A percentile compares a stretch with the other conserved stretches of the same genome.
phyloP scores from a whole-genome alignment of 352 stramenopile genomes.

The Globisporangium rhizosaccharum region DNA sequence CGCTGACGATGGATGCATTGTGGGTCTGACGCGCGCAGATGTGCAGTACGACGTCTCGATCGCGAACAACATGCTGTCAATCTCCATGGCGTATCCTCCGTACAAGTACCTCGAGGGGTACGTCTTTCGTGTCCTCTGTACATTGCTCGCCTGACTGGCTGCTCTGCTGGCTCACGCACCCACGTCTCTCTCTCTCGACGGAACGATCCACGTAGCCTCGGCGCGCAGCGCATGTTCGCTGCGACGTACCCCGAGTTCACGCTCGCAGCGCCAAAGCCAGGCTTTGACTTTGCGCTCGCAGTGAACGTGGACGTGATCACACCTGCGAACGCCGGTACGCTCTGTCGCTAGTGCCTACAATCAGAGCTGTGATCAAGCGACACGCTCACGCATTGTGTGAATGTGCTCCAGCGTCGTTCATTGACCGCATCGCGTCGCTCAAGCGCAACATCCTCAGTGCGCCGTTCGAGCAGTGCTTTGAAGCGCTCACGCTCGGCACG shows the following conservation, averaged over 20 bases:
- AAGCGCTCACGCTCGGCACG: constrained; percentile 64
- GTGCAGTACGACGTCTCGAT: constrained; percentile 84
- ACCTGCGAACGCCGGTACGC: constrained; percentile 50
- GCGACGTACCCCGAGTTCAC: constrained; percentile 73
- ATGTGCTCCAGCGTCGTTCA: constrained; percentile 46
- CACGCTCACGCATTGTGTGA: too few species aligned
- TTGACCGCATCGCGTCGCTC: constrained; percentile 65
- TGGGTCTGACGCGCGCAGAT: constrained; percentile 26
- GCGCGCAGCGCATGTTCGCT: constrained; percentile 63
- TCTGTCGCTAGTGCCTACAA: not conserved
- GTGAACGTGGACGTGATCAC: constrained; percentile 78
- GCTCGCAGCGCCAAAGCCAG: constrained; percentile 52
- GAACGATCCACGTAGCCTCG: constrained; percentile 30
- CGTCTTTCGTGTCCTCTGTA: not conserved
- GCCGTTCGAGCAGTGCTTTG: constrained; percentile 80
- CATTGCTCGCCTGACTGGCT: not conserved
- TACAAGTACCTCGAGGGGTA: constrained; percentile 69
- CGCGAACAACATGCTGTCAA: constrained; percentile 47
- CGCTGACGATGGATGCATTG: not conserved
- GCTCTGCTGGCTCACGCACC: not conserved
- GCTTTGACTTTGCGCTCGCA: constrained; percentile 77
- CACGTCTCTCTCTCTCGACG: not conserved
- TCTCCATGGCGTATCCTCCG: constrained; percentile 76
- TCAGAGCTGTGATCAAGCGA: not conserved
- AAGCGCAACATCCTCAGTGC: constrained; percentile 80